Conservation (phyloP, 805 yeast species). For the Nakazawaea ernobii region DNA sequence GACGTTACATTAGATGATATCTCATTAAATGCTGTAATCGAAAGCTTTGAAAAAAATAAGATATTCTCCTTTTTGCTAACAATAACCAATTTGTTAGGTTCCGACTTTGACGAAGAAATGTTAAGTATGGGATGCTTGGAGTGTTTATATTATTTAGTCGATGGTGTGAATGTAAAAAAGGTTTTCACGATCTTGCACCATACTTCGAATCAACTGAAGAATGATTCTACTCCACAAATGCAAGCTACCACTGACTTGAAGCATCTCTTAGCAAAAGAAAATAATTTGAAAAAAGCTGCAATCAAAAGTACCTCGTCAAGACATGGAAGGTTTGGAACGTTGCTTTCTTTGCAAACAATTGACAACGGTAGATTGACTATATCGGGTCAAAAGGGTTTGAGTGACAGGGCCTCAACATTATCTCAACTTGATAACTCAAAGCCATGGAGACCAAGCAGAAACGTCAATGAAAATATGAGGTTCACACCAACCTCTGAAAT, state of each 20-base stretch:
- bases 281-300: conserved; percentile 41
- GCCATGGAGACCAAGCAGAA: conserved; percentile 42
- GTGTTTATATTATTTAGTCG: conserved; percentile 55
- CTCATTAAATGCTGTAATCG: conserved; percentile 50
- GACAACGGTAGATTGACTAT: conserved; percentile 56
- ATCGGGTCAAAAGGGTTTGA: conserved; percentile 65
- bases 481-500: conserved; percentile 24
- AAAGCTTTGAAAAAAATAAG: conserved; percentile 58
- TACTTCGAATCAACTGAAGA: not conserved
- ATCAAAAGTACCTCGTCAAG: conserved; percentile 56
- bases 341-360: conserved; percentile 63
- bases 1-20: conserved; percentile 63
- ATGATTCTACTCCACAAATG: not conserved
- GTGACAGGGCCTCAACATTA: conserved; percentile 26
- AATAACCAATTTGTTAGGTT: conserved; percentile 56
- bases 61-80: conserved; percentile 73
- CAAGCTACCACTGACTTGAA: conserved; percentile 30
- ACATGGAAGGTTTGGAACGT: conserved; percentile 88
- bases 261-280: conserved; percentile 57
- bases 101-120: conserved; percentile 54
- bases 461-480: conserved; percentile 12
- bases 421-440: conserved; percentile 59
- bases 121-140: conserved; percentile 66
- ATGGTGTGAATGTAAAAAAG: conserved; percentile 43
- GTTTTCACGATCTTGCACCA: conserved; percentile 14